phyloP scores from a whole-genome alignment of 441 rosid species.

The Erodium texanum region DNA sequence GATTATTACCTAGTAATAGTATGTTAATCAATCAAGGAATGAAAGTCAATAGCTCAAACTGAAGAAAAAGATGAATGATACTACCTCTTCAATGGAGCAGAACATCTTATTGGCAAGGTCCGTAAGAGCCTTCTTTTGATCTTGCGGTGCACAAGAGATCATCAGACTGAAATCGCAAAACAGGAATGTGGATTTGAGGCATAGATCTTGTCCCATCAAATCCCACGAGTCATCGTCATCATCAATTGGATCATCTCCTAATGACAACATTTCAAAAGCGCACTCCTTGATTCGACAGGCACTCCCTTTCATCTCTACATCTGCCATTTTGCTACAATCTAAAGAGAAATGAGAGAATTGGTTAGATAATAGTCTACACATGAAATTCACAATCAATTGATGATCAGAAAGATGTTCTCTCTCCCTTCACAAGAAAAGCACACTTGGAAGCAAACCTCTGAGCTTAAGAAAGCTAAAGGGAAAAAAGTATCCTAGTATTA shows the following conservation, averaged over 20 bases:
- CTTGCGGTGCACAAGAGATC: background rate
- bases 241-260: background rate
- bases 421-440: no score
- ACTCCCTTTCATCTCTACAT: slow-evolving; percentile 1
- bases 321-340: background rate
- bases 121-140: slow-evolving; percentile 8
- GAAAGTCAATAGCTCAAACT: no score
- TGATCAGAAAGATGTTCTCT: no score
- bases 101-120: slow-evolving; percentile 9
- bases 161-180: slow-evolving; percentile 1
- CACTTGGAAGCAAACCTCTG: no score
- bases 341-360: background rate
- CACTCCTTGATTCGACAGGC: slow-evolving; percentile 3
- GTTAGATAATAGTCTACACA: no score
- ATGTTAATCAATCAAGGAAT: no score
- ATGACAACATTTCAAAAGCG: slow-evolving; percentile 6
- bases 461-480: no score
- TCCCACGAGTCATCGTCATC: slow-evolving; percentile 9
- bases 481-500: no score
- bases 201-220: slow-evolving; percentile 5
- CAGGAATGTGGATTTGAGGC: slow-evolving; percentile 8
- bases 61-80: background rate
- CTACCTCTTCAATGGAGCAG: slow-evolving; percentile 9
- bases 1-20: background rate
- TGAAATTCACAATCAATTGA: no score